phyloP scores from a whole-genome alignment of 2,329 filamentous ascomycete genomes.

The Penicillium sp. region DNA sequence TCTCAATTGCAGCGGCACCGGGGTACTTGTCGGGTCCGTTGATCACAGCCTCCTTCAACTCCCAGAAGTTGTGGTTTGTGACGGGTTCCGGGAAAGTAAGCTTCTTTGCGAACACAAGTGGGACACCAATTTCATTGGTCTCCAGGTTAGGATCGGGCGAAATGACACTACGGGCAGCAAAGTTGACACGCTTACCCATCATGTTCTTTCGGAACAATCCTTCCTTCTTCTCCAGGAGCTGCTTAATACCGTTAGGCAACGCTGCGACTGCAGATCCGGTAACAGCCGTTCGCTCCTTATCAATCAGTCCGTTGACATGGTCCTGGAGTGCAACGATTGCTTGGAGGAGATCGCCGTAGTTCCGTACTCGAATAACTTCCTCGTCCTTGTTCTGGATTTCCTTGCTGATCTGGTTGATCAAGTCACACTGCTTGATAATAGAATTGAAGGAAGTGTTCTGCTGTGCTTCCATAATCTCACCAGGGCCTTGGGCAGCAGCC shows the following conservation, averaged over 20 bases:
- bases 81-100: slow-evolving; percentile 96
- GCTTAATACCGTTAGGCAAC: slow-evolving; percentile 93
- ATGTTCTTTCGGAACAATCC: slow-evolving; percentile 98
- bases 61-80: slow-evolving; percentile 94
- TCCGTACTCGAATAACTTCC: slow-evolving; percentile 54
- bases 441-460: slow-evolving; percentile 86
- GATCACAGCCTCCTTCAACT: slow-evolving; percentile 92
- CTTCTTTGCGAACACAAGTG: slow-evolving; percentile 95
- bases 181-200: slow-evolving; percentile 99
- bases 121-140: slow-evolving; percentile 97
- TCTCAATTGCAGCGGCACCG: slow-evolving; percentile 90
- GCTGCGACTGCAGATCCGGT: slow-evolving; percentile 74
- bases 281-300: slow-evolving; percentile 81
- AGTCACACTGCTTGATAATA: slow-evolving; percentile 74
- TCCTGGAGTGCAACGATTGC: slow-evolving; percentile 85
- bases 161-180: slow-evolving; percentile 94
- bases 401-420: slow-evolving; percentile 71
- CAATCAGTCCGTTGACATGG: slow-evolving; percentile 86
- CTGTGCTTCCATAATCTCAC: slow-evolving; percentile 81
- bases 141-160: slow-evolving; percentile 98
- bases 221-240: slow-evolving; percentile 97
- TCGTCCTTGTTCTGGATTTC: slow-evolving; percentile 60
- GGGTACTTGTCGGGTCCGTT: slow-evolving; percentile 95
- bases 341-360: slow-evolving; percentile 75
- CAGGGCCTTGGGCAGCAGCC: slow-evolving; percentile 76